Evolutionary conservation across 306 rosid genomes (phyloP), one percentile per base, ranked within the genome.

Genomic region (Biancaea sappan): DNA sequence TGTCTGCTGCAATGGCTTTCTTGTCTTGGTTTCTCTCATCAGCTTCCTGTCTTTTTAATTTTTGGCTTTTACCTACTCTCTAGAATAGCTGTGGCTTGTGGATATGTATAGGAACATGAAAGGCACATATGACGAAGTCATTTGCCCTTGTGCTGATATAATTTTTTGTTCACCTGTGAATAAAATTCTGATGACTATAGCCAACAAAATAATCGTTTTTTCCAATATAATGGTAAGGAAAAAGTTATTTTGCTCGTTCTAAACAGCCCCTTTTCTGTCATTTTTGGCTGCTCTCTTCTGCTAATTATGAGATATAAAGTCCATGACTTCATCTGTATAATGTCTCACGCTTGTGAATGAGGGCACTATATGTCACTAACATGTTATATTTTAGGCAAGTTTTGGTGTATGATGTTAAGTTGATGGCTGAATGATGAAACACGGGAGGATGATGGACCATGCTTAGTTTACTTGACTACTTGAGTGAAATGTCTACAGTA

Each of bases 1-100:
- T 93, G 56, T 93, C 98, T 25, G 90, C 96, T 46, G 84, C 88
- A 48, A 91, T 93, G 98, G 95, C 98, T 40, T 90, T 91, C 84
- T 88, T 90, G 64, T 89, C 96, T 62, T 93, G 98, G 98, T 89
- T 90, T 73, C 91, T 91, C 70, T 81, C 90, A 44, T 40, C 76
- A 16, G 83, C 86, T 71, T 89, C 92, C 4, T 91, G 88, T 77
- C 84, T 93, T 54, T 91, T 93, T 80, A 93, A 93, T 82, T 83
- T 90, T 63, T 93, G 98, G 98, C 81, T 91, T 71, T 88, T 89
- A 58, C 87, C 93, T 56, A 81, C 90, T 26, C 65, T 90, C 65
- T 90, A 80, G 79, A 31, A 34, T 52, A 44, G 56, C 66, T 63
- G 26, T 63, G 26, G 60, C 79, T 64, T 38, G 69, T 56, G 61